Percentiles rank a stretch among this genome's conserved stretches.
phyloP scores from a whole-genome alignment of 306 rosid genomes.

The Purshia tridentata region DNA sequence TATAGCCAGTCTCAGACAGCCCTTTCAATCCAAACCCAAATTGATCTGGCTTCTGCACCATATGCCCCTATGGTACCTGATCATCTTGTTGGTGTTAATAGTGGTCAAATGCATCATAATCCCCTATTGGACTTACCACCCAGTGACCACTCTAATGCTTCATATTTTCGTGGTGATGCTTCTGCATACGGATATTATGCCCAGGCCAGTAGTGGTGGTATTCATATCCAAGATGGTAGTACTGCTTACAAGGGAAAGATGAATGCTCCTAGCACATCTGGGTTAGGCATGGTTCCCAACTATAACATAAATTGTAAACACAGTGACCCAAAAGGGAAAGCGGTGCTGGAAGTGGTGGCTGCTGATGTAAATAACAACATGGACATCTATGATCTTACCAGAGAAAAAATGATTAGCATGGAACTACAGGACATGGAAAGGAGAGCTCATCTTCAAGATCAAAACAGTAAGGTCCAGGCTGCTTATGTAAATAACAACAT shows the following conservation, averaged over 20 bases:
- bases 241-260: conserved; percentile 12
- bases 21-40: conserved; percentile 5
- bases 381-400: background rate
- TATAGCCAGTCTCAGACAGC: background rate
- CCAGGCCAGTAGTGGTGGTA: background rate
- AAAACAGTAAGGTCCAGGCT: background rate
- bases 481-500: background rate
- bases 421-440: background rate
- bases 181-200: conserved; percentile 11
- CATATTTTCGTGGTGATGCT: background rate
- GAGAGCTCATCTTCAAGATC: background rate
- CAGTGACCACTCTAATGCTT: background rate
- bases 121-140: background rate
- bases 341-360: background rate
- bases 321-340: conserved; percentile 6
- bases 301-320: background rate
- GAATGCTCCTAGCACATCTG: background rate
- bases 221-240: background rate
- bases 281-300: background rate
- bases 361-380: background rate
- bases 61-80: conserved; percentile 4
- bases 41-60: conserved; percentile 1
- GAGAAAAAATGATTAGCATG: background rate
- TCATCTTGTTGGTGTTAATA: background rate
- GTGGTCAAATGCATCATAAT: background rate